Conservation (phyloP, 108 stramenopile species). For the Nitzschia sp. region DNA sequence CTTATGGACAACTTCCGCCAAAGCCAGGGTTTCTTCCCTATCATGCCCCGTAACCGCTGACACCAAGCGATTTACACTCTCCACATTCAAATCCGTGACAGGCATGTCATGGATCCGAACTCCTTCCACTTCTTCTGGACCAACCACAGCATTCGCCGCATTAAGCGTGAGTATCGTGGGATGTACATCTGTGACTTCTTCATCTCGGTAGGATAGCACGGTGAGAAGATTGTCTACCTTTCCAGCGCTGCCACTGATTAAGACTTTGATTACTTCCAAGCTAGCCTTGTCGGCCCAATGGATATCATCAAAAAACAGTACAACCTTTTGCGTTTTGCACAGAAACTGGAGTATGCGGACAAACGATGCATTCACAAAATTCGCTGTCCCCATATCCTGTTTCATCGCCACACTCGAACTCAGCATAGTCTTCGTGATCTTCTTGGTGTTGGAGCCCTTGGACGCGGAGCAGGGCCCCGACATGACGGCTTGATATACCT, state of each 20-base stretch:
- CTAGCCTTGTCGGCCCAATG: constrained; percentile 51
- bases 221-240: constrained; percentile 2
- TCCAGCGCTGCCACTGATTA: not conserved
- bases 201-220: constrained; percentile 18
- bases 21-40: constrained; percentile 4
- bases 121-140: not conserved
- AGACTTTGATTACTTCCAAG: constrained; percentile 24
- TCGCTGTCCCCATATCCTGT: not conserved
- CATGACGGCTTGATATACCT: constrained; percentile 4
- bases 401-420: not conserved
- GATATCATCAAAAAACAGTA: constrained; percentile 51
- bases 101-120: constrained; percentile 11
- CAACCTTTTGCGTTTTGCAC: constrained; percentile 7
- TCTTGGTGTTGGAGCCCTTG: not conserved
- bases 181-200: constrained; percentile 14
- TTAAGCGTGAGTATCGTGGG: not conserved
- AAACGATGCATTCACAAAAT: constrained; percentile 23
- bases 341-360: constrained; percentile 25
- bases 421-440: not conserved
- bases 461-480: not conserved
- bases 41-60: constrained; percentile 17
- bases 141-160: not conserved
- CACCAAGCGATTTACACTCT: constrained; percentile 37
- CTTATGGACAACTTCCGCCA: constrained; percentile 42
- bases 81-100: constrained; percentile 16